phyloP scores from a whole-genome alignment of 2,329 filamentous ascomycete genomes.

The Sarocladiaceae sp. region DNA sequence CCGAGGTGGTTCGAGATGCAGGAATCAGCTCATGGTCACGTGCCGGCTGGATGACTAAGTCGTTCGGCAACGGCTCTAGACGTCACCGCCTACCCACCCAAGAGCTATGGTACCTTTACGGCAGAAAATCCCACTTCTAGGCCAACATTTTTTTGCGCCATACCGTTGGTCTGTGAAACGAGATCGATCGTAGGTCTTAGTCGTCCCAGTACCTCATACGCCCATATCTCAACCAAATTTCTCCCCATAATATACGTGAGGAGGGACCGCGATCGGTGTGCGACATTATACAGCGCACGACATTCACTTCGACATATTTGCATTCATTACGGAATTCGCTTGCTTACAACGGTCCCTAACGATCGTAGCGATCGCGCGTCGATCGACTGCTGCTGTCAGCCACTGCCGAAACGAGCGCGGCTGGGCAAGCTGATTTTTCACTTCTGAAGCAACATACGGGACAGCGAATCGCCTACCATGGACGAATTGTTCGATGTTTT shows the following conservation, averaged over 20 bases:
- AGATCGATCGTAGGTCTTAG: conserved; percentile 7
- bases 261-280: neutral
- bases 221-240: neutral
- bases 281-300: too few species aligned
- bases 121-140: conserved; percentile 8
- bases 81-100: neutral
- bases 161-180: conserved; percentile 1
- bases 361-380: neutral
- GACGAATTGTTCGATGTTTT: conserved; percentile 83
- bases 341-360: too few species aligned
- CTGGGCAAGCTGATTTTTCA: neutral
- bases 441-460: neutral
- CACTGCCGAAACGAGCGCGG: neutral
- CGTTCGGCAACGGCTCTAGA: too few species aligned
- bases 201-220: neutral
- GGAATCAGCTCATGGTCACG: conserved; percentile 10
- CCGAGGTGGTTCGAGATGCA: conserved; percentile 18
- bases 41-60: neutral
- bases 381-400: neutral
- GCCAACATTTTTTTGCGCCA: conserved; percentile 10
- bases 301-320: too few species aligned
- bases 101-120: conserved; percentile 1
- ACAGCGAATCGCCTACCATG: conserved; percentile 38
- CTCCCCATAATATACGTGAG: neutral
- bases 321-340: too few species aligned